phyloP scores from a whole-genome alignment of 805 yeast genomes.

The Candida boidinii region DNA sequence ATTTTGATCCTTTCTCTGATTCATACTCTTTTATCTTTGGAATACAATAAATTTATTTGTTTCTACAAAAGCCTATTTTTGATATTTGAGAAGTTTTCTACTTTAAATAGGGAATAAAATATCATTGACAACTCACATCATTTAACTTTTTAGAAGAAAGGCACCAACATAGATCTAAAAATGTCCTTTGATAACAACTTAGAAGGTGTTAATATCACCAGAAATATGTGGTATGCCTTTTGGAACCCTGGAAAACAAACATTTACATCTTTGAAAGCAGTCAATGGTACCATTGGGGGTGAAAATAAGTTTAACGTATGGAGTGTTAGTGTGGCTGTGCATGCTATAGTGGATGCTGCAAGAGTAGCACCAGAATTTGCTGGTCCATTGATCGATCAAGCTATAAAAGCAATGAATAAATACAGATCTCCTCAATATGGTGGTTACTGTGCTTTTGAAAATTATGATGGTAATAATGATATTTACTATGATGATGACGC shows the following conservation, averaged over 20 bases:
- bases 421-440: slow-evolving; percentile 42
- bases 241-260: slow-evolving; percentile 29
- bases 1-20: too few relatives aligned
- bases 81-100: neutral
- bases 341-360: slow-evolving; percentile 61
- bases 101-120: too few relatives aligned
- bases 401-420: slow-evolving; percentile 37
- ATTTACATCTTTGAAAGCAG: slow-evolving; percentile 30
- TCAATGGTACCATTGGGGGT: slow-evolving; percentile 38
- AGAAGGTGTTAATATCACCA: slow-evolving; percentile 32
- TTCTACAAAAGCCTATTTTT: too few relatives aligned
- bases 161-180: neutral
- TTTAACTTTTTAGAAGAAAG: too few relatives aligned
- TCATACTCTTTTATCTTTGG: too few relatives aligned
- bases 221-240: slow-evolving; percentile 32
- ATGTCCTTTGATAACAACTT: slow-evolving; percentile 18
- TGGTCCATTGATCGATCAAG: slow-evolving; percentile 44
- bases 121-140: too few relatives aligned
- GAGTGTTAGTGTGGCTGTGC: slow-evolving; percentile 60
- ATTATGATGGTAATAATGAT: slow-evolving; percentile 47
- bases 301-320: slow-evolving; percentile 53
- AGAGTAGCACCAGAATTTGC: slow-evolving; percentile 43
- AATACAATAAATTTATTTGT: neutral
- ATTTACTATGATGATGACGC: slow-evolving; percentile 73
- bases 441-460: slow-evolving; percentile 55